Evolutionary conservation across 495 filamentous ascomycete genomes (phyloP), one percentile per base, ranked within the genome.

Genomic region (Trichocladium antarcticum): DNA sequence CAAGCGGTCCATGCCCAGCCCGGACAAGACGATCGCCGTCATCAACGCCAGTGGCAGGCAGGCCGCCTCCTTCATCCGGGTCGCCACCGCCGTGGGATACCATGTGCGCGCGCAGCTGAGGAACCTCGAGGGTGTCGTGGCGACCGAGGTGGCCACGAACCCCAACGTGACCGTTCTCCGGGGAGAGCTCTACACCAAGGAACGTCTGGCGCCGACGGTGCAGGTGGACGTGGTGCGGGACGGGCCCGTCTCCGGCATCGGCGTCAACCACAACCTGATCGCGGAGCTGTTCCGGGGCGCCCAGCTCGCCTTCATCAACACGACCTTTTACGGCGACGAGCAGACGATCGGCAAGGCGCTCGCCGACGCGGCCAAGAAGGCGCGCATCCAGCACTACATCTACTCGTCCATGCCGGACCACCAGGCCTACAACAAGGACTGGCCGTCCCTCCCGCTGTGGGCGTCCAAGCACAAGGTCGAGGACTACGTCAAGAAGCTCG

Each of bases 391-490:
- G 55, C 92, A 97, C 63, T 95, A 90, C 65, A 78, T 98, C 63
- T 98, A 93, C 68, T 92, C 85, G 56, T 89, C 85, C 49, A 93
- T 97, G 88, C 92, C 92, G 5, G 90, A 98, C 59, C 92, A 98
- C 63, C 80, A 85, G 5, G 78, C 76, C n/a, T 80, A 81, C 50
- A 70, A 67, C 51, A 51, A 64, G 36, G 68, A 67, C 42, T 95
- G 85, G 84, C 85, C 82, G 19, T 80, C 81, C 2, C 68, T 95
- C 37, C 92, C 92, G 0, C 77, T 95, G 45, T 98, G 92, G 92
- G 81, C 85, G 4, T 78, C 83, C 49, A 98, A 98, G 66, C 85
- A 87, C 61, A 81, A 85, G 15, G 82, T 95, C 32, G 92, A 96
- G 69, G 83, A 89, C 45, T 95, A 95, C 61, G 75, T 95, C 38